Base-by-base conservation (phyloP, 306 rosid genomes). In the Rubus parviflorus region DNA sequence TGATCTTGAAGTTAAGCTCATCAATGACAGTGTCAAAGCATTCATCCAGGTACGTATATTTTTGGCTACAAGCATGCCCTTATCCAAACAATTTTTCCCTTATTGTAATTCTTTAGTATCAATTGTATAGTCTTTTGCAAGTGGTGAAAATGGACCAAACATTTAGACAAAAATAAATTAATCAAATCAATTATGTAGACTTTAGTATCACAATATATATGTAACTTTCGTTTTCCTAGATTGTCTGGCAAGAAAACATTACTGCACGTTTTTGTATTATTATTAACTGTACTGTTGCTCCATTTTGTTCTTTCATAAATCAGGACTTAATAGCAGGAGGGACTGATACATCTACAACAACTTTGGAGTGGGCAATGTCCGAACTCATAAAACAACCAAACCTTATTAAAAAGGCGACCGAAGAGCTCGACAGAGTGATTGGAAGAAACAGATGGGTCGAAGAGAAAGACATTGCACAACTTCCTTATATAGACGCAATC, bases 401-500 rank as follows among this genome's bases (percentile, higher is more conserved):
- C 45, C 49, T 77, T 35, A 72, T 77, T 1, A 2, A 8, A 10
- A 77, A 67, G 35, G 85, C 85, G 30, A 78, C 66, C 3, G 68
- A 73, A 41, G 85, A 82, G 48, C 79, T 82, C 0, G 79, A 78
- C 35, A 49, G 38, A 25, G 82, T 73, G 3, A 73, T 73, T 1
- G 85, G 82, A 14, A 82, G 70, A 48, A 77, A 60, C 0, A 68
- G 82, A 43, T 82, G 72, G 82, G 82, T 82, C 38, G 80, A 82
- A 41, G 85, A 82, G 42, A 82, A 68, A 30, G 84, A 81, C 62
- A 25, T 81, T 2, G 45, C 58, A 6, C 41, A 81, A 0, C 84
- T 81, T 35, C 74, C 77, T 10, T 81, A 74, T 42, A 70, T 64
- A 7, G 74, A 81, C 22, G 84, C 84, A 52, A 81, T 81, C 2